Evolutionary conservation across 139 green algal genomes (phyloP).

Genomic region (Marvania coccoides): DNA sequence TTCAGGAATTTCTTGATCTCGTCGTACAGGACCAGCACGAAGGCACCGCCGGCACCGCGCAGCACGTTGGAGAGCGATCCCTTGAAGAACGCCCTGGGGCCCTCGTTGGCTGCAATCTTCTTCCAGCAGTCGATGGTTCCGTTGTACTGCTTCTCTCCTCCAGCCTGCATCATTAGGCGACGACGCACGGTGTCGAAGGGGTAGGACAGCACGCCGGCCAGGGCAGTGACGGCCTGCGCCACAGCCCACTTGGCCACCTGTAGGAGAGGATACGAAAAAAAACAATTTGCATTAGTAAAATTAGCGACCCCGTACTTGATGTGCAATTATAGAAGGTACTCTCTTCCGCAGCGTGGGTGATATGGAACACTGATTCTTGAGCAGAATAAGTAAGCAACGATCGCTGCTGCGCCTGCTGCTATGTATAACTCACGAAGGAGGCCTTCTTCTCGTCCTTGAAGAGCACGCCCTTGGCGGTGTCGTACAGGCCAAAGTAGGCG

Average conservation of each 20-base stretch:
- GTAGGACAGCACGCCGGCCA: conserved; percentile 86
- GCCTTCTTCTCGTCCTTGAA: conserved; percentile 64
- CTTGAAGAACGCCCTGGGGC: conserved; percentile 95
- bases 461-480: conserved; percentile 88
- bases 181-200: conserved; percentile 98
- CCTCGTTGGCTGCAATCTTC: conserved; percentile 90
- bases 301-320: conserved; percentile 43
- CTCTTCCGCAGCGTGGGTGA: conserved; percentile 10
- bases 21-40: conserved; percentile 73
- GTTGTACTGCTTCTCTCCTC: conserved; percentile 80
- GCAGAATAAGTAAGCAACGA: background rate
- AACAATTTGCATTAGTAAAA: background rate
- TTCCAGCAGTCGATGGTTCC: conserved; percentile 87
- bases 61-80: conserved; percentile 71
- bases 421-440: no score
- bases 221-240: conserved; percentile 74
- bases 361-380: background rate
- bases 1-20: conserved; percentile 64
- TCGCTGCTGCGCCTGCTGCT: no score
- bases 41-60: conserved; percentile 61
- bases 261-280: no score
- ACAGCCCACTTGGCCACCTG: conserved; percentile 79
- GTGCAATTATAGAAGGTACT: conserved; percentile 51
- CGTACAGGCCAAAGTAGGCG: conserved; percentile 98
- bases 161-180: conserved; percentile 98